These are phyloP conservation scores for Nannizziopsis barbatae DNA, from an alignment of 2,329 filamentous ascomycete genomes.

Conservation along the genomic window DNA sequence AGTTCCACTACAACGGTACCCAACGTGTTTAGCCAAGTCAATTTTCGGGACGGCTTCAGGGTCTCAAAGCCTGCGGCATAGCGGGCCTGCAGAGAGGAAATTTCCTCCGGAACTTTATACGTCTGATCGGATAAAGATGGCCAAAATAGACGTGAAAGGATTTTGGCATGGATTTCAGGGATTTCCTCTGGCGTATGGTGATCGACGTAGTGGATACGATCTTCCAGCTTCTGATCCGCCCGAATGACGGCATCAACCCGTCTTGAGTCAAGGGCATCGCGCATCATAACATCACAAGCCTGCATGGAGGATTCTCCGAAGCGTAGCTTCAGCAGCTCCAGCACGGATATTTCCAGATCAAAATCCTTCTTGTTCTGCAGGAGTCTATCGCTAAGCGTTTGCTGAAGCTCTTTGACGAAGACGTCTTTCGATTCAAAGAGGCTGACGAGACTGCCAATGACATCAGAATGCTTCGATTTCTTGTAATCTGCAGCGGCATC, in stretches of 20 bases:
- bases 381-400: slow-evolving; percentile 74
- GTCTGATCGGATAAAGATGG: slow-evolving; percentile 55
- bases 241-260: slow-evolving; percentile 59
- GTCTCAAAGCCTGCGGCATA: slow-evolving; percentile 68
- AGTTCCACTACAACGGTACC: slow-evolving; percentile 72
- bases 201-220: slow-evolving; percentile 17
- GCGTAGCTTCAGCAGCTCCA: slow-evolving; percentile 76
- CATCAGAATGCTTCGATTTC: slow-evolving; percentile 75
- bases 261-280: slow-evolving; percentile 75
- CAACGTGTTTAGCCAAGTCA: slow-evolving; percentile 77
- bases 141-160: slow-evolving; percentile 90
- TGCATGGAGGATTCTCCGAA: slow-evolving; percentile 80
- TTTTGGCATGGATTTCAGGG: slow-evolving; percentile 60
- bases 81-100: slow-evolving; percentile 48
- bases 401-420: slow-evolving; percentile 90
- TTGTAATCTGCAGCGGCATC: slow-evolving; percentile 90
- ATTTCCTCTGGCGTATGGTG: slow-evolving; percentile 20
- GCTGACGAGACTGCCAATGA: slow-evolving; percentile 80
- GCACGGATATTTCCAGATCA: slow-evolving; percentile 67
- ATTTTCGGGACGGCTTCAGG: slow-evolving; percentile 71
- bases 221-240: slow-evolving; percentile 37
- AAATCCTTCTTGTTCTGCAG: slow-evolving; percentile 55
- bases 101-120: slow-evolving; percentile 37
- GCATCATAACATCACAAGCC: slow-evolving; percentile 94
- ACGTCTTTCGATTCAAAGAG: slow-evolving; percentile 80